phyloP scores from a whole-genome alignment of 345 rosid genomes.

The Reutealis trisperma region DNA sequence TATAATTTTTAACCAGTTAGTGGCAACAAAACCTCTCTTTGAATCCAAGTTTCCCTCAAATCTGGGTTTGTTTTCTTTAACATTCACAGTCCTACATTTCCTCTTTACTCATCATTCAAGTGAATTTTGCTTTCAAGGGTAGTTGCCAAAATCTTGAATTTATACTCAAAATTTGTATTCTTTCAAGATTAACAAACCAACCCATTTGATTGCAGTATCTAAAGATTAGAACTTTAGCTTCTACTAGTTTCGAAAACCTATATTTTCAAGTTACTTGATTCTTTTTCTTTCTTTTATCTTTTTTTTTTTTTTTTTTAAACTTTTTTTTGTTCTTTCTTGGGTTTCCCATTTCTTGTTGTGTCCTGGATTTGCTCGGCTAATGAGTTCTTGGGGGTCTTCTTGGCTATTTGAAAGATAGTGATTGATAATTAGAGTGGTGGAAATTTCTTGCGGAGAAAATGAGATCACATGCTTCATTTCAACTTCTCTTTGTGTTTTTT shows the following conservation, averaged over 20 bases:
- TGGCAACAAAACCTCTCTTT: conserved; percentile 56
- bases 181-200: conserved; percentile 6
- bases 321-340: conserved; percentile 19
- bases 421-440: conserved; percentile 24
- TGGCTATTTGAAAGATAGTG: conserved; percentile 16
- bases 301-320: not conserved
- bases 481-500: conserved; percentile 45
- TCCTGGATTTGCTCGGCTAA: conserved; percentile 22
- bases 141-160: conserved; percentile 54
- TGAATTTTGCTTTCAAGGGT: conserved; percentile 53
- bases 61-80: conserved; percentile 14
- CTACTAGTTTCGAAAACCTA: conserved; percentile 16
- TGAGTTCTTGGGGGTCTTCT: conserved; percentile 32
- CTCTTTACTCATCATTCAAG: conserved; percentile 18
- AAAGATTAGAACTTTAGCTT: conserved; percentile 19
- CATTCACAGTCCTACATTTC: conserved; percentile 12
- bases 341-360: not conserved
- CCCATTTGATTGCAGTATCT: conserved; percentile 20
- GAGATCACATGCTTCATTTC: conserved; percentile 39
- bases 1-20: not conserved
- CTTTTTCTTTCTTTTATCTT: conserved; percentile 14
- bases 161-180: conserved; percentile 25
- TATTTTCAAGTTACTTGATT: conserved; percentile 20
- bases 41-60: conserved; percentile 63
- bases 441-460: conserved; percentile 37